Conservation (phyloP, 331 rosid species). For the Saraca asoca region DNA sequence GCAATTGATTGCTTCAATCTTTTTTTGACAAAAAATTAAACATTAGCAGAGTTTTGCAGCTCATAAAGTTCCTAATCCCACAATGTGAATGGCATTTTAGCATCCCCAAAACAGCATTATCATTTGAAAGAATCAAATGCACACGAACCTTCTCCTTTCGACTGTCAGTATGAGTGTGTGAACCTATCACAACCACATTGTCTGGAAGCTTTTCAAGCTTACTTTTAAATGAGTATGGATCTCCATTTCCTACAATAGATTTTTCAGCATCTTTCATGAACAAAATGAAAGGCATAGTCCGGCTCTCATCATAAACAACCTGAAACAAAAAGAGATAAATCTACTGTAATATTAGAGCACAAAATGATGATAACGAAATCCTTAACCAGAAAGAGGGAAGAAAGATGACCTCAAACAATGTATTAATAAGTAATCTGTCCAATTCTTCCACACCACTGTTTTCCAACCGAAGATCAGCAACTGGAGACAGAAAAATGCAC, state of each 20-base stretch:
- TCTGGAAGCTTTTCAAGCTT: constrained; percentile 89
- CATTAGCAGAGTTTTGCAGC: background rate
- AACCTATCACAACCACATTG: constrained; percentile 89
- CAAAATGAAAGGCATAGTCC: constrained; percentile 81
- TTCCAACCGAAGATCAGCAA: constrained; percentile 84
- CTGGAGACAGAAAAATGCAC: constrained; percentile 45
- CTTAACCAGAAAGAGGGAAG: background rate
- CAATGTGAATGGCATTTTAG: constrained; percentile 6
- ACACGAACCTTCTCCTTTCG: constrained; percentile 90
- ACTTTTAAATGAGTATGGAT: constrained; percentile 73
- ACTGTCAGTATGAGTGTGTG: constrained; percentile 83
- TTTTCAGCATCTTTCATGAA: constrained; percentile 99
- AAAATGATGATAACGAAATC: no score
- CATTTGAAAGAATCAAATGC: background rate
- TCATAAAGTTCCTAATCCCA: constrained; percentile 4
- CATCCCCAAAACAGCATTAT: constrained; percentile 16
- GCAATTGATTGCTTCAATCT: no score
- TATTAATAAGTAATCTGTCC: constrained; percentile 83
- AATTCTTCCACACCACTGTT: constrained; percentile 71
- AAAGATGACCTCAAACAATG: constrained; percentile 81
- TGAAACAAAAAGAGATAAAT: constrained; percentile 28
- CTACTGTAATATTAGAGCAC: no score
- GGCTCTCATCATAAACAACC: constrained; percentile 82
- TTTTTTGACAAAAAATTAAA: background rate
- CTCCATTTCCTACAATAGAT: constrained; percentile 87